Evolutionary conservation across 108 stramenopile genomes (phyloP).

Genomic region (Skeletonema costatum): DNA sequence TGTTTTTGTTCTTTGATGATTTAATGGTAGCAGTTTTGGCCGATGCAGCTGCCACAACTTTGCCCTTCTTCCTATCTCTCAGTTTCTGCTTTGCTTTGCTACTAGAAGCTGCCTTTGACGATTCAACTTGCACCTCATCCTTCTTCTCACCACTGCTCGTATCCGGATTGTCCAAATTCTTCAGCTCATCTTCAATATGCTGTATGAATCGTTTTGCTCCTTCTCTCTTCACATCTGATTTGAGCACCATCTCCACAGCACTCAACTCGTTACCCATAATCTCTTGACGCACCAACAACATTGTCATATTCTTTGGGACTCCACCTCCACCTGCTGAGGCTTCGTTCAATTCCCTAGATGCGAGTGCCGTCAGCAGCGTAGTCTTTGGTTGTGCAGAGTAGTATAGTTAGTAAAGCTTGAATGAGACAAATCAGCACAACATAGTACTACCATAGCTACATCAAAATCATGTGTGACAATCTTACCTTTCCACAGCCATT

Average conservation of each 20-base stretch:
- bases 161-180: constrained; percentile 52
- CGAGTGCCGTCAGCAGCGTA: constrained; percentile 52
- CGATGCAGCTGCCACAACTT: constrained; percentile 5
- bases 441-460: not conserved
- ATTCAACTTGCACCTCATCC: constrained; percentile 1
- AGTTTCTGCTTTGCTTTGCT: constrained; percentile 51
- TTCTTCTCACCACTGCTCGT: not conserved
- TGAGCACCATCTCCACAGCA: constrained; percentile 71
- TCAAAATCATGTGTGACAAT: constrained; percentile 3
- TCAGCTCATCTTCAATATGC: constrained; percentile 53
- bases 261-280: constrained; percentile 68
- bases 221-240: constrained; percentile 70
- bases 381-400: constrained; percentile 31
- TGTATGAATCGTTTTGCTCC: constrained; percentile 66
- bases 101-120: not conserved
- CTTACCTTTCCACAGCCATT: constrained; percentile 94
- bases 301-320: constrained; percentile 65
- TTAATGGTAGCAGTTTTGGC: constrained; percentile 22
- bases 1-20: constrained; percentile 8
- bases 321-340: constrained; percentile 27
- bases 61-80: constrained; percentile 48
- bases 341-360: constrained; percentile 26
- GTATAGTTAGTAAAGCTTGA: not conserved
- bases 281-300: constrained; percentile 76
- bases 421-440: not conserved